phyloP scores from a whole-genome alignment of 2,329 filamentous ascomycete species.

The Tolypocladium ovalisporum region DNA sequence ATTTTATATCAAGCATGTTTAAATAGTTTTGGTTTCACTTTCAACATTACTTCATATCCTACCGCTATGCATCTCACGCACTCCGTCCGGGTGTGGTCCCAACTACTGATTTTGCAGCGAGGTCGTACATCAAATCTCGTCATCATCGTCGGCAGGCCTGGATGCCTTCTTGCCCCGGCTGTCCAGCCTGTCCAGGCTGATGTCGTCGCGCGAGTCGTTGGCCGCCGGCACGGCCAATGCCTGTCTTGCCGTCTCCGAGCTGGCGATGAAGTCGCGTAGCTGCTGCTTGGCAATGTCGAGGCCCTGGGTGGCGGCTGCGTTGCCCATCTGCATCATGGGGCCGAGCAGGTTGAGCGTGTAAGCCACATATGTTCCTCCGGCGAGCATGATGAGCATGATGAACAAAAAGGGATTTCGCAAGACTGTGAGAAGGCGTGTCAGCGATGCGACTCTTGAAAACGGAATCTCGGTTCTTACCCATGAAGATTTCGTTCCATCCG shows the following conservation, averaged over 20 bases:
- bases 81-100: background rate
- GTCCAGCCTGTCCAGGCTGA: constrained; percentile 51
- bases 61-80: constrained; percentile 1
- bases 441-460: background rate
- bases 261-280: constrained; percentile 80
- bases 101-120: background rate
- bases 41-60: constrained; percentile 10
- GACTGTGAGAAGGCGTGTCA: constrained; percentile 41
- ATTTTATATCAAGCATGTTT: background rate
- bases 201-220: constrained; percentile 29
- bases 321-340: constrained; percentile 89
- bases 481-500: constrained; percentile 97
- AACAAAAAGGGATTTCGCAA: constrained; percentile 91
- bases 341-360: constrained; percentile 93
- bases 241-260: constrained; percentile 72
- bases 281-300: constrained; percentile 86
- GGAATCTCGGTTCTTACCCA: constrained; percentile 51
- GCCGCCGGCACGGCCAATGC: constrained; percentile 65
- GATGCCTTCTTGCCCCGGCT: constrained; percentile 41
- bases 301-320: constrained; percentile 77
- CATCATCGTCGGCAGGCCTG: constrained; percentile 46
- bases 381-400: constrained; percentile 70
- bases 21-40: background rate
- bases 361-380: constrained; percentile 72
- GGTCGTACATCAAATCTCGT: constrained; percentile 30